A percentile compares a stretch with the other conserved stretches of the same genome.
phyloP scores from a whole-genome alignment of 2,329 filamentous ascomycete species.

The Fusarium pseudocircinatum region DNA sequence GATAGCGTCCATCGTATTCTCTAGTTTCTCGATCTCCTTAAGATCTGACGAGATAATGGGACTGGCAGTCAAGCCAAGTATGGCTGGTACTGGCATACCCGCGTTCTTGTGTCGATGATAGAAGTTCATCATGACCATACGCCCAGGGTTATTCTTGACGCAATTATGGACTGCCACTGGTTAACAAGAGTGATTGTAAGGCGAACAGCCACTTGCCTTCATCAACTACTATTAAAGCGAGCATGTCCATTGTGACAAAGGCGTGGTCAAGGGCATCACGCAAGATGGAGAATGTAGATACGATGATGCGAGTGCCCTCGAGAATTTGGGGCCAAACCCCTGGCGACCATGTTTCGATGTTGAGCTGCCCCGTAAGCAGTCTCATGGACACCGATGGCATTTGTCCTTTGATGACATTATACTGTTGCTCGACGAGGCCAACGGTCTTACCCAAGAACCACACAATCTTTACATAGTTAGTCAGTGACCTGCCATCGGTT shows the following conservation, averaged over 20 bases:
- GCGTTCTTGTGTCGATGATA: slow-evolving; percentile 64
- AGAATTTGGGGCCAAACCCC: slow-evolving; percentile 74
- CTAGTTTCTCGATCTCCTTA: slow-evolving; percentile 68
- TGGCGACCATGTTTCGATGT: slow-evolving; percentile 77
- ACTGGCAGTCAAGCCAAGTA: slow-evolving; percentile 84
- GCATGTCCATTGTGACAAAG: slow-evolving; percentile 71
- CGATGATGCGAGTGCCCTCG: slow-evolving; percentile 72
- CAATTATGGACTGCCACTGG: slow-evolving; percentile 75
- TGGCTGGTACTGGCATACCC: slow-evolving; percentile 63
- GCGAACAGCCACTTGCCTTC: slow-evolving; percentile 67
- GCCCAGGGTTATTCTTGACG: slow-evolving; percentile 68
- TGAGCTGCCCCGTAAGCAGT: slow-evolving; percentile 73
- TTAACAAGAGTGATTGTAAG: neutral
- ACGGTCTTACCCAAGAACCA: slow-evolving; percentile 82
- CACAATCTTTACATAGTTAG: slow-evolving; percentile 56
- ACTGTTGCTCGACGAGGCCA: slow-evolving; percentile 73
- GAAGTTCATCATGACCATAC: slow-evolving; percentile 76
- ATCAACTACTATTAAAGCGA: slow-evolving; percentile 82
- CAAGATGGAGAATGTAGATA: slow-evolving; percentile 81
- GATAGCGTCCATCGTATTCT: slow-evolving; percentile 74
- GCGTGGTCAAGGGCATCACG: slow-evolving; percentile 78
- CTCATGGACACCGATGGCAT: slow-evolving; percentile 68
- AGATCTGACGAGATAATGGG: slow-evolving; percentile 71
- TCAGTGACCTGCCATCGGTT: slow-evolving; percentile 20
- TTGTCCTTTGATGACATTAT: slow-evolving; percentile 66